Percentiles rank a stretch among this genome's conserved stretches.
phyloP scores from a whole-genome alignment of 176 grass and related monocot genomes.

The Chrysopogon serrulatus region DNA sequence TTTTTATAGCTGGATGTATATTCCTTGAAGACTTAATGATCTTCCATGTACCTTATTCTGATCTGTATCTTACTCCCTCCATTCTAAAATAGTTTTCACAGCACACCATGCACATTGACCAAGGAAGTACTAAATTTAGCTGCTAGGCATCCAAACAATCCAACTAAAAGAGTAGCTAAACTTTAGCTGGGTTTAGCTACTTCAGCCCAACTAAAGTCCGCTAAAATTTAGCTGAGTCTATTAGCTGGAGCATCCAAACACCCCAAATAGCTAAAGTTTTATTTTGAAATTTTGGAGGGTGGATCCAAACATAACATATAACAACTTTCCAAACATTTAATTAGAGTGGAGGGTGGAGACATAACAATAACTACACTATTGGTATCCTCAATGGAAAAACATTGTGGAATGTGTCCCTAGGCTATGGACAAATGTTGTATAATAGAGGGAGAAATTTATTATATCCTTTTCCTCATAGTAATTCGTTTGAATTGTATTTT shows the following conservation, averaged over 20 bases:
- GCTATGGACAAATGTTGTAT: neutral
- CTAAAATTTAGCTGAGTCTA: no score
- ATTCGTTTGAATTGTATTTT: neutral
- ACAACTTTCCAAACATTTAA: neutral
- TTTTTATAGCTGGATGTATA: constrained; percentile 12
- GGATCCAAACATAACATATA: no score
- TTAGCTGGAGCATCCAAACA: no score
- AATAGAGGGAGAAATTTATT: neutral
- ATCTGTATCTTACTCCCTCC: neutral
- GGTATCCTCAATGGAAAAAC: neutral
- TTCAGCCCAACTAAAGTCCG: no score
- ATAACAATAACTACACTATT: neutral
- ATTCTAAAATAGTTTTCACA: neutral
- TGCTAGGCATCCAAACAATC: no score
- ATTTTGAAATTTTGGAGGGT: no score
- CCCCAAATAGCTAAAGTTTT: no score
- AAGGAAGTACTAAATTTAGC: neutral
- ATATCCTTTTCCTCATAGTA: neutral
- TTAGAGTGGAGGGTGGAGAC: neutral
- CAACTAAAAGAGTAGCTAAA: no score
- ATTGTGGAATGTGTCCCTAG: neutral
- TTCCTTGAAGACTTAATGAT: neutral
- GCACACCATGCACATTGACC: neutral
- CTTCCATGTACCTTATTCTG: neutral
- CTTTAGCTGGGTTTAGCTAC: no score